Evolutionary conservation across 352 stramenopile genomes (phyloP).

Genomic region (Hyaloperonospora arabidopsidis): DNA sequence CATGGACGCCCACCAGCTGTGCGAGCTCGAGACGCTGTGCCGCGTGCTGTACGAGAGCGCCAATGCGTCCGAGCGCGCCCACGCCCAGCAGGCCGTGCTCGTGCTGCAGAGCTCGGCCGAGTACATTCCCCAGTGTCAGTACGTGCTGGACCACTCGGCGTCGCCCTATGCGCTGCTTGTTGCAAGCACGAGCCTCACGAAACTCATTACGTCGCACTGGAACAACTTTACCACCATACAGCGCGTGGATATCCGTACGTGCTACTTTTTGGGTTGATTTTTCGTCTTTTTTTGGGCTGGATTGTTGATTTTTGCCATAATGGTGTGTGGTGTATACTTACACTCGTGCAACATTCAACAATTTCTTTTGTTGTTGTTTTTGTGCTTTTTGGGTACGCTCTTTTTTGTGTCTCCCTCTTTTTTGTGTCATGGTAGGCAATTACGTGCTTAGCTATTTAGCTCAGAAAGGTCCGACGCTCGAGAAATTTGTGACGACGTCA

Average conservation of each 20-base stretch:
- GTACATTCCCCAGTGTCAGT: slow-evolving; percentile 98
- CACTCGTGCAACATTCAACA: neutral
- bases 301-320: too few species aligned
- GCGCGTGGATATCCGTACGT: slow-evolving; percentile 89
- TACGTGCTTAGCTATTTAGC: slow-evolving; percentile 97
- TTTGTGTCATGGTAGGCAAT: too few species aligned
- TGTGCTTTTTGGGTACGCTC: too few species aligned
- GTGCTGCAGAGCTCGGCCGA: slow-evolving; percentile 88
- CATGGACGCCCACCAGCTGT: slow-evolving; percentile 76
- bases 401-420: too few species aligned
- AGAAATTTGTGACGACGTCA: slow-evolving; percentile 92
- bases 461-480: slow-evolving; percentile 90
- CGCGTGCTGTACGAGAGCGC: slow-evolving; percentile 69
- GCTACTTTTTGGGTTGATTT: neutral
- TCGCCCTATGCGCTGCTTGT: slow-evolving; percentile 94
- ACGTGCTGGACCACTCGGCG: slow-evolving; percentile 95
- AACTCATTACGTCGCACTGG: slow-evolving; percentile 97
- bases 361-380: too few species aligned
- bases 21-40: slow-evolving; percentile 73
- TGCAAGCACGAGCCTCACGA: slow-evolving; percentile 93
- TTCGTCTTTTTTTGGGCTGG: too few species aligned
- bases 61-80: slow-evolving; percentile 61
- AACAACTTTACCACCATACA: slow-evolving; percentile 83
- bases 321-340: neutral
- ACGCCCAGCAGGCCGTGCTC: slow-evolving; percentile 78